phyloP scores from a whole-genome alignment of 768 basidiomycete genomes.

The Dentipellis sp. region DNA sequence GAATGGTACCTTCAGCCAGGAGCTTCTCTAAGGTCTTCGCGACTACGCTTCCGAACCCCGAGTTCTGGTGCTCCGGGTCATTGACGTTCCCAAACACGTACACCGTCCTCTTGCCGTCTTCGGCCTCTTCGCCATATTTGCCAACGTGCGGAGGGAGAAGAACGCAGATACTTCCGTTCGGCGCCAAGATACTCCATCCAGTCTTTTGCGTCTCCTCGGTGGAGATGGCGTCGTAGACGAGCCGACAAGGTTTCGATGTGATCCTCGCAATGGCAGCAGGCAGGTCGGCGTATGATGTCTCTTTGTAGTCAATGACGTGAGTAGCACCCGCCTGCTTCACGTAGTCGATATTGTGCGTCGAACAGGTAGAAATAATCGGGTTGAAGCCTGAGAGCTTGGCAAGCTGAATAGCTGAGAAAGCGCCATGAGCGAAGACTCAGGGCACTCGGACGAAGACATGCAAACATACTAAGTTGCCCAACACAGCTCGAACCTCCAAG shows the following conservation, averaged over 20 bases:
- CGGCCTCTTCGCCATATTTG: conserved; percentile 1
- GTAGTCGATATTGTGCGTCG: conserved; percentile 5
- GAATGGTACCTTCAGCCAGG: not conserved
- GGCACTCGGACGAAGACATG: not conserved
- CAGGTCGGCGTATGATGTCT: conserved; percentile 1
- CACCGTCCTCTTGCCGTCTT: conserved; percentile 10
- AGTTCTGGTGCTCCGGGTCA: conserved; percentile 15
- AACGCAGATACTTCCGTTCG: conserved; percentile 9
- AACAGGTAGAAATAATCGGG: conserved; percentile 11
- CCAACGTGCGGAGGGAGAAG: conserved; percentile 8
- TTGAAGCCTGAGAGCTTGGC: conserved; percentile 8
- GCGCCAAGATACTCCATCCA: conserved; percentile 11
- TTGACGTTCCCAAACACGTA: conserved; percentile 6
- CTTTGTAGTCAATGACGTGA: conserved; percentile 10
- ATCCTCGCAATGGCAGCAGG: conserved; percentile 5
- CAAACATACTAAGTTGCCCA: conserved; percentile 14
- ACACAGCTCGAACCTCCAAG: conserved; percentile 14
- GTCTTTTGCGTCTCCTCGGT: conserved; percentile 7
- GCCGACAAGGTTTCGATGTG: conserved; percentile 7
- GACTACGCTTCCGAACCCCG: conserved; percentile 12
- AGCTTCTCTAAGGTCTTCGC: not conserved
- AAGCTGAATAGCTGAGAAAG: conserved; percentile 6
- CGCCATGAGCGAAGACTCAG: not conserved
- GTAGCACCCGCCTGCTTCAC: conserved; percentile 10
- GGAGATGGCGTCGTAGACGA: conserved; percentile 13